Conservation (phyloP, 73 alveolate species). For the Paramecium sexaurelia region DNA sequence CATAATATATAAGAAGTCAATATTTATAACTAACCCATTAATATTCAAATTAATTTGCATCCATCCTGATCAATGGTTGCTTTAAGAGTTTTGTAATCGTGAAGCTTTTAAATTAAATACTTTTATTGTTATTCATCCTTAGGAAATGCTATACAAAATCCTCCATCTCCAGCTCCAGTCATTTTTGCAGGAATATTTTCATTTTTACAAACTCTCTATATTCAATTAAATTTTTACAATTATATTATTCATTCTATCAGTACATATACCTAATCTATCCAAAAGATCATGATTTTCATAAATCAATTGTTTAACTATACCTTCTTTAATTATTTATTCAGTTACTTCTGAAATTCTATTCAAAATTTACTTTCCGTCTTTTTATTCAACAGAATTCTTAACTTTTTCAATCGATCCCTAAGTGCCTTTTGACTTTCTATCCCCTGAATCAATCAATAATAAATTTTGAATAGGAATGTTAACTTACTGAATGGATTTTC, state of each 20-base stretch:
- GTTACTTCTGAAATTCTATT: conserved; percentile 20
- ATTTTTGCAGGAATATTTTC: conserved; percentile 12
- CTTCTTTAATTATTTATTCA: conserved; percentile 19
- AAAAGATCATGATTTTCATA: conserved; percentile 38
- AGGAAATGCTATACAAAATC: conserved; percentile 45
- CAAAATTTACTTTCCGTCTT: neutral
- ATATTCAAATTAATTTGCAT: neutral
- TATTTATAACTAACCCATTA: neutral
- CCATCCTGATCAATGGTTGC: neutral
- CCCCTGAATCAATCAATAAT: conserved; percentile 17
- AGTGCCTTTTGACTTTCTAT: neutral
- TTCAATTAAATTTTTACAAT: neutral
- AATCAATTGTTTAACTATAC: neutral
- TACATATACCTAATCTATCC: conserved; percentile 8
- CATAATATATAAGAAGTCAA: no score
- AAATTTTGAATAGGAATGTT: neutral
- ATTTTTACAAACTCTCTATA: neutral
- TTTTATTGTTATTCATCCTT: neutral
- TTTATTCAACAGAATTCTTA: neutral
- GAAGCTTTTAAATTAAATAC: neutral
- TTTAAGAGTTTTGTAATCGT: neutral
- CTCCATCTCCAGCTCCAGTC: conserved; percentile 61
- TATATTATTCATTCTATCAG: neutral
- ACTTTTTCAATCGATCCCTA: neutral
- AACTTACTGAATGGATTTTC: neutral